Evolutionary conservation across 768 basidiomycete genomes (phyloP).

Genomic region (Auricularia sp.): DNA sequence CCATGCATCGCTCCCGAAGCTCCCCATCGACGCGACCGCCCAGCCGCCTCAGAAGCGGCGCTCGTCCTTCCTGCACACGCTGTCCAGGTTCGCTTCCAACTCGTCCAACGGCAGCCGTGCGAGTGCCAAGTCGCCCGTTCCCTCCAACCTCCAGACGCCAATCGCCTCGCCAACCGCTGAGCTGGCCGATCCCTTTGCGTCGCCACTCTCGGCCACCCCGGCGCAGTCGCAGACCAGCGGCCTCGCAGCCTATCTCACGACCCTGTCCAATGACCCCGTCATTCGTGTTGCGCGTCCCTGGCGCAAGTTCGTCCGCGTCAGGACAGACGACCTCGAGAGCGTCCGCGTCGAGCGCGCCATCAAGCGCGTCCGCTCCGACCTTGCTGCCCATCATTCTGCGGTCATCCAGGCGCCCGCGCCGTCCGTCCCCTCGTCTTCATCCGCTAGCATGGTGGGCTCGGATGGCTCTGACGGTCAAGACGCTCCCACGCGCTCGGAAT

Average conservation of each 20-base stretch:
- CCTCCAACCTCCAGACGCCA: conserved; percentile 28
- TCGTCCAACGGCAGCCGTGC: conserved; percentile 36
- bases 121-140: conserved; percentile 10
- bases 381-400: conserved; percentile 52
- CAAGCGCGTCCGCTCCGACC: conserved; percentile 77
- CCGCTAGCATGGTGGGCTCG: background rate
- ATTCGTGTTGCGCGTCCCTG: conserved; percentile 61
- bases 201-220: conserved; percentile 12
- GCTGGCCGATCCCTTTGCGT: conserved; percentile 47
- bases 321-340: conserved; percentile 82
- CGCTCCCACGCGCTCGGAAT: background rate
- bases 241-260: conserved; percentile 72
- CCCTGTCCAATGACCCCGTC: conserved; percentile 54
- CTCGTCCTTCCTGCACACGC: conserved; percentile 76
- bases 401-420: background rate
- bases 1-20: conserved; percentile 37
- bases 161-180: conserved; percentile 44
- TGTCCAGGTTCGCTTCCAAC: conserved; percentile 74
- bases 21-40: conserved; percentile 51
- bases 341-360: conserved; percentile 79
- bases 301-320: conserved; percentile 78
- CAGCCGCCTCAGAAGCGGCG: conserved; percentile 55
- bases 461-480: background rate
- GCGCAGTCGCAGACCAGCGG: conserved; percentile 34
- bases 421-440: background rate